Base-by-base conservation (phyloP, 2,329 filamentous ascomycete genomes). In the Colletotrichum sp. region DNA sequence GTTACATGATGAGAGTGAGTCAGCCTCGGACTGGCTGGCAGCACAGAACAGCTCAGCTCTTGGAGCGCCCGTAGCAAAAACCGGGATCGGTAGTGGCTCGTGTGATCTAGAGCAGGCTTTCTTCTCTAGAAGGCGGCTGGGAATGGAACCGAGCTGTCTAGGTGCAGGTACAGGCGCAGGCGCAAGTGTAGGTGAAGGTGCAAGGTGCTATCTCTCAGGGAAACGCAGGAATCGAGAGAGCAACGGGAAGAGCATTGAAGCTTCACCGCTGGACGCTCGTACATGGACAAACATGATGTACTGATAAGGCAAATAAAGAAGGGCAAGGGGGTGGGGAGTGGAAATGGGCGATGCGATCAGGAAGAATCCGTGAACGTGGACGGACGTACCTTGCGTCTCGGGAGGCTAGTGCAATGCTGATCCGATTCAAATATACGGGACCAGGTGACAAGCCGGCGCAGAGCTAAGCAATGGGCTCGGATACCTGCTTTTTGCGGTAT, bases 261-360 rank as follows among this genome's bases (percentile, higher is more conserved):
- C 65, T 73, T 77, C 76, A 77, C 76, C 76, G 76, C 76, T 64
- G 70, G 44, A 68, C 44, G 70, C 74, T 74, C 76, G 74, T 77
- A 68, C 72, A 22, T 52, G 44, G n/a, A 52, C 44, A 48, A 73
- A 60, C 67, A 69, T 30, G 55, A 65, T 44, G 70, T 55, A 64
- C 74, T 74, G 76, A 77, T 77, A 77, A 77, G 74, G 64, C 39
- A 60, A 67, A 60, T 22, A 22, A 48, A 48, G 44, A 22, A 48
- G 61, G 74, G 69, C 59, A 61, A 66, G 69, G 76, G 73, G 76
- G 39, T 48, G 39, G 65, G 59, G 67, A 30, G 36, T 34, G 70
- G 44, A 32, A 48, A 52, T 52, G 44, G 44, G 32, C 59, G 32
- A 72, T 30, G 70, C 32, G 61, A 72, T 25, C n/a, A 60, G 61